These are phyloP conservation scores for Colletotrichum phormii DNA, from an alignment of 2,329 filamentous ascomycete species.

Conservation along the genomic window DNA sequence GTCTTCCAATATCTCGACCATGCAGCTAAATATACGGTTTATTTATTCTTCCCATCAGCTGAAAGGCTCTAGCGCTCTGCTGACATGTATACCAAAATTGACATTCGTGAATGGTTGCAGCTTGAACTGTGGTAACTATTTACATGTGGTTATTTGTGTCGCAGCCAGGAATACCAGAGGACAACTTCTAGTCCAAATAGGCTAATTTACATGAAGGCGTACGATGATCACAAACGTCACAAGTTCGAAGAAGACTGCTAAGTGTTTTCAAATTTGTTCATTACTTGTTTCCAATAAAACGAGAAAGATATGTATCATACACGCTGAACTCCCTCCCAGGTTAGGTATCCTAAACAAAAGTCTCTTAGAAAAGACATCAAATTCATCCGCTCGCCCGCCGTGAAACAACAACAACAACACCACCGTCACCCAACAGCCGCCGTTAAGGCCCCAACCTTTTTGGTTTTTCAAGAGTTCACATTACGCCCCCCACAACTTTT, in stretches of 20 bases:
- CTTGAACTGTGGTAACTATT: too few relatives aligned
- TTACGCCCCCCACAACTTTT: neutral
- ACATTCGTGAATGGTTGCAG: too few relatives aligned
- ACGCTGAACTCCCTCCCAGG: conserved; percentile 32
- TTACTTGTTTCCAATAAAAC: conserved; percentile 21
- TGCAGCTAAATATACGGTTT: too few relatives aligned
- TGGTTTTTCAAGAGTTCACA: conserved; percentile 14
- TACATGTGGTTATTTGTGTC: too few relatives aligned
- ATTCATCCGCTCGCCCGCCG: conserved; percentile 5
- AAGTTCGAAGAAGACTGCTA: neutral
- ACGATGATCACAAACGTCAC: neutral
- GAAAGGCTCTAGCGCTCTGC: too few relatives aligned
- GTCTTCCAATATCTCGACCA: too few relatives aligned
- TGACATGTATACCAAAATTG: too few relatives aligned
- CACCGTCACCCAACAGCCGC: conserved; percentile 10
- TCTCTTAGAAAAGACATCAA: neutral
- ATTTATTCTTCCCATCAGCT: too few relatives aligned
- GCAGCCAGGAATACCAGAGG: too few relatives aligned
- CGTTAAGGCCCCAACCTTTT: neutral
- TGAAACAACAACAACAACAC: neutral
- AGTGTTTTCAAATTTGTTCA: conserved; percentile 1
- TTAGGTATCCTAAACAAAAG: conserved; percentile 22
- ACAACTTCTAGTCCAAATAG: too few relatives aligned
- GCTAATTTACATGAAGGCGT: too few relatives aligned
- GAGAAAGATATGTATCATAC: conserved; percentile 23